These are phyloP conservation scores for Alternaria sp. DNA, from an alignment of 2,329 filamentous ascomycete species.

Conservation along the genomic window DNA sequence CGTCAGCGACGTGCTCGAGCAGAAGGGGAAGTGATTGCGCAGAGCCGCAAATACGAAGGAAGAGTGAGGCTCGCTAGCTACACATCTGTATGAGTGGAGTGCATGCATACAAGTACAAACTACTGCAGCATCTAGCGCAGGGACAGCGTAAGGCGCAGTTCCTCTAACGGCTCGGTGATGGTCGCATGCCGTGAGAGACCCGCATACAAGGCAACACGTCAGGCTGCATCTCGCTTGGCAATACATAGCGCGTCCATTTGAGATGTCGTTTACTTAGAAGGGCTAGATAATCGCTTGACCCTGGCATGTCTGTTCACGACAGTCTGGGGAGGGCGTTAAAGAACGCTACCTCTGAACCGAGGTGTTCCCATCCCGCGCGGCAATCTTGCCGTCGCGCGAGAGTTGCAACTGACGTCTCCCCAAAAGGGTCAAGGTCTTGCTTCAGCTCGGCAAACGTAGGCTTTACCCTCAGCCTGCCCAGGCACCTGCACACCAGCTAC, in stretches of 20 bases:
- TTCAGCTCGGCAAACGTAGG: slow-evolving; percentile 16
- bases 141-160: slow-evolving; percentile 29
- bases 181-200: slow-evolving; percentile 25
- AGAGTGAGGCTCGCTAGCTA: slow-evolving; percentile 27
- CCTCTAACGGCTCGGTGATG: slow-evolving; percentile 19
- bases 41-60: slow-evolving; percentile 16
- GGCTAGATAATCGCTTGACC: slow-evolving; percentile 8
- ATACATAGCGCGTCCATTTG: slow-evolving; percentile 10
- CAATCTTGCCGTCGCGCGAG: neutral
- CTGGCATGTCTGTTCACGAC: slow-evolving; percentile 5
- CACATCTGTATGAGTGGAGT: neutral
- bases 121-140: slow-evolving; percentile 15
- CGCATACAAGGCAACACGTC: slow-evolving; percentile 24
- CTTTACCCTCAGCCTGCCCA: slow-evolving; percentile 6
- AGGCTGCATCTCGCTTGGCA: slow-evolving; percentile 35
- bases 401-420: neutral
- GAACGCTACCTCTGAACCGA: slow-evolving; percentile 8
- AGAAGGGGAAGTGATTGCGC: neutral
- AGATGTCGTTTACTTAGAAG: slow-evolving; percentile 6
- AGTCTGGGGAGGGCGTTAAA: slow-evolving; percentile 6
- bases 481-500: neutral
- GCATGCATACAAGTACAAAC: neutral
- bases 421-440: slow-evolving; percentile 5
- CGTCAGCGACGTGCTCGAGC: neutral
- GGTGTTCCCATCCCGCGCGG: neutral